These are phyloP conservation scores for Diplodia scrobiculata DNA, from an alignment of 2,329 filamentous ascomycete genomes.

Conservation along the genomic window DNA sequence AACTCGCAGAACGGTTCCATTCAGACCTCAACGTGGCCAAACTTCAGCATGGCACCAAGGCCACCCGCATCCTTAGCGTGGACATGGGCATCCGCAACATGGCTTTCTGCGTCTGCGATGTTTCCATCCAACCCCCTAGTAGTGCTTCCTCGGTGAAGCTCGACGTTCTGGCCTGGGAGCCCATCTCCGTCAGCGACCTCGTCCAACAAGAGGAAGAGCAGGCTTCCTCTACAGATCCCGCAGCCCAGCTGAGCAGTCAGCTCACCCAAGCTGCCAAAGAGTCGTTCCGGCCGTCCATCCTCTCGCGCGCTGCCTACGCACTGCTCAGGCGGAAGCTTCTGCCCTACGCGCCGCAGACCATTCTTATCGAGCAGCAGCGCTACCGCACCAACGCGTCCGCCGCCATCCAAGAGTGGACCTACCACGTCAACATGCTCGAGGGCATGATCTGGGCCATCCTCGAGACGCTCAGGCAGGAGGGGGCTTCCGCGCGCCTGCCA, in stretches of 20 bases:
- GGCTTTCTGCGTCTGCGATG: slow-evolving; percentile 66
- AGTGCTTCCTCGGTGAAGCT: not conserved
- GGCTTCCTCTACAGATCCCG: not conserved
- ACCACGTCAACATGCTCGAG: slow-evolving; percentile 79
- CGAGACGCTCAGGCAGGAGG: slow-evolving; percentile 55
- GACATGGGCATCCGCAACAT: slow-evolving; percentile 85
- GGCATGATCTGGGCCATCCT: slow-evolving; percentile 76
- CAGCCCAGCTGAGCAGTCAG: slow-evolving; percentile 14
- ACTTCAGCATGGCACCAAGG: not conserved
- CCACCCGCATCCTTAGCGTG: slow-evolving; percentile 67
- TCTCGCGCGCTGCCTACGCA: slow-evolving; percentile 59
- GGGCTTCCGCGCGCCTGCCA: not conserved
- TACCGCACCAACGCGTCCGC: slow-evolving; percentile 65
- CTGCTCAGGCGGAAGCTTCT: slow-evolving; percentile 57
- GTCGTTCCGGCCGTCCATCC: slow-evolving; percentile 56
- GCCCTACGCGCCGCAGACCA: slow-evolving; percentile 61
- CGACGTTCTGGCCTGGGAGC: slow-evolving; percentile 23
- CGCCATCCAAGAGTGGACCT: slow-evolving; percentile 77
- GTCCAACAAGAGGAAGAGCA: slow-evolving; percentile 8
- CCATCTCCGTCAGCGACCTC: slow-evolving; percentile 23
- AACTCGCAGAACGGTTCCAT: slow-evolving; percentile 56
- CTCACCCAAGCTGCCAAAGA: slow-evolving; percentile 37
- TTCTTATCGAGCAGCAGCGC: slow-evolving; percentile 70
- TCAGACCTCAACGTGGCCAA: slow-evolving; percentile 39
- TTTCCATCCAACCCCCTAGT: slow-evolving; percentile 32